Evolutionary conservation across 768 basidiomycete species (phyloP), one percentile per base, ranked within the genome.

Genomic region (Lactifluus echinatus): DNA sequence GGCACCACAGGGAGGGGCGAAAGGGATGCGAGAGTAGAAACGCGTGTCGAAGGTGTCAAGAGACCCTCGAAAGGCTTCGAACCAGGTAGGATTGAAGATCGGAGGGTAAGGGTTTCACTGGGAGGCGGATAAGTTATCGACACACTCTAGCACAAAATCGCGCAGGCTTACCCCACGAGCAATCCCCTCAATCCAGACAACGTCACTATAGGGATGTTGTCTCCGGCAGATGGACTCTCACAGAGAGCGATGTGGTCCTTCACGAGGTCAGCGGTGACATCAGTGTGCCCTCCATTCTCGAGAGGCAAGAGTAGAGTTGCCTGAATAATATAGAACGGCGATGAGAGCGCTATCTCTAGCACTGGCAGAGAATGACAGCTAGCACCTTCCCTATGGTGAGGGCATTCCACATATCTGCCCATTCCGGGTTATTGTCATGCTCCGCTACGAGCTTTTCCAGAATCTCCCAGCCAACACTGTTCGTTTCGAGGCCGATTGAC

Each of bases 131-230:
- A 48, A 53, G 40, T 19, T 36, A 37, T 42, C 50, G 12, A 50
- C 21, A 17, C 23, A 10, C 28, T 40, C 46, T 23, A 31, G 55
- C 26, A 3, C 34, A 29, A 28, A 24, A n/a, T n/a, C n/a, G n/a
- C n/a, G 36, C 14, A 19, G 14, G 72, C 80, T 56, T 71, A 89
- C 85, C 78, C 76, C 45, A 77, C 72, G 14, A 91, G 68, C 4
- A 73, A 76, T 6, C 91, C 93, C 21, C 93, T 75, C 26, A 97
- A 72, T 4, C 94, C 95, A 0, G 91, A 93, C 34, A 94, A 71
- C 0, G 91, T 91, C 3, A 92, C 77, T 12, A 92, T 69, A 31
- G 79, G 77, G 4, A 79, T 74, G 46, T 74, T 68, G 34, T 74
- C 73, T 43, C 64, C 67, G 23, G n/a, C n/a, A n/a, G 75, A 71